Base-by-base conservation (phyloP, 352 stramenopile species). In the Blastocystis sp. region DNA sequence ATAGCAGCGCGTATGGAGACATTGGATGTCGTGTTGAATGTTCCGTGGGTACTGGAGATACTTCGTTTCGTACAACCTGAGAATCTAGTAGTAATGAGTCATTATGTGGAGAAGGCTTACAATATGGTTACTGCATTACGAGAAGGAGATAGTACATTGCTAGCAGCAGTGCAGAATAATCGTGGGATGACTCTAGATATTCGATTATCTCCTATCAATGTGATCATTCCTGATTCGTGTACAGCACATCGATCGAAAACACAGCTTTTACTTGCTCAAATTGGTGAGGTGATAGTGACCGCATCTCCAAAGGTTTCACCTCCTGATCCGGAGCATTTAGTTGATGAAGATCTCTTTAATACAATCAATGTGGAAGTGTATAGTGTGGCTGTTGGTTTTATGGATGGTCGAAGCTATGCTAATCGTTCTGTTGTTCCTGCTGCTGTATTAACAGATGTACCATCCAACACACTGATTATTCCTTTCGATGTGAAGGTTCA, bases 61-160 rank as follows among this genome's bases (percentile, higher is more conserved):
- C 22, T 78, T 19, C 73, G 69, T 33, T 89, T 89, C 58, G 19
- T 89, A 1, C 35, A 68, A 33, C 78, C 78, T 19, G 30, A 78
- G n/a, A 89, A 79, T 40, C 33, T 58, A 1, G 35, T 89, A 2
- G 37, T 77, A 37, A 89, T 76, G 60, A 89, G 78, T 64, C 19
- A 6, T 5, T 89, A 89, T 40, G 78, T 76, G 33, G 78, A 89
- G 48, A 89, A 89, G 33, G 78, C 78, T 1, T 79, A 79, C 33
- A 77, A 75, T 33, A 33, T 89, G 66, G 51, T 89, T 13, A 89
- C 60, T n/a, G 22, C 4, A 24, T 53, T 89, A 42, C 60, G 78
- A 33, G 69, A 79, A 48, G 78, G 78, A 22, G 44, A 79, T 48
- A 27, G 22, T 11, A 76, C 58, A 51, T 24, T 77, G 19, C 27